A percentile compares a stretch with the other conserved stretches of the same genome.
Conservation (phyloP, 2,329 filamentous ascomycete genomes). For the Colletotrichum brevisporum region DNA sequence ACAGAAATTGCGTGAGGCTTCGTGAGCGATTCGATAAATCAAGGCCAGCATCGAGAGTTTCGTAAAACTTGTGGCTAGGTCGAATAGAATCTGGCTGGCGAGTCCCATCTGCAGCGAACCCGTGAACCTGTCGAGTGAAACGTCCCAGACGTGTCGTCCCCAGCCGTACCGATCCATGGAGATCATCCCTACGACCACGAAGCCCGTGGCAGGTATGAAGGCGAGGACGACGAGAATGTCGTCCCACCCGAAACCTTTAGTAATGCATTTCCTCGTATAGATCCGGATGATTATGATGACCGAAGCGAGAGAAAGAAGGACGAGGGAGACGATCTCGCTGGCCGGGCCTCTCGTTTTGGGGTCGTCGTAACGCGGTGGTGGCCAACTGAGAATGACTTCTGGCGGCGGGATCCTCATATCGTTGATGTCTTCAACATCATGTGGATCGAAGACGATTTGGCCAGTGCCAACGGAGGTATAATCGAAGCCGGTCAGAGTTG, state of each 20-base stretch:
- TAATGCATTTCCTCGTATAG: conserved; percentile 52
- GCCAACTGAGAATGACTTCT: conserved; percentile 48
- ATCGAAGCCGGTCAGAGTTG: neutral
- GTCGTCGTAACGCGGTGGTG: conserved; percentile 49
- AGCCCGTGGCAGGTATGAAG: conserved; percentile 52
- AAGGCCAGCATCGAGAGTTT: conserved; percentile 59
- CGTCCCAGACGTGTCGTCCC: conserved; percentile 53
- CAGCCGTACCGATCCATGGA: conserved; percentile 47
- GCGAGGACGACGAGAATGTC: conserved; percentile 54
- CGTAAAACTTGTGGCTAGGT: conserved; percentile 53
- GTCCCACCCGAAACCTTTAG: conserved; percentile 53
- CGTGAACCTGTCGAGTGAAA: conserved; percentile 43
- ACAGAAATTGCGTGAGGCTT: conserved; percentile 49
- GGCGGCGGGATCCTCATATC: conserved; percentile 43
- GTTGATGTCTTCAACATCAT: conserved; percentile 32
- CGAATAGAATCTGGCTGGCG: conserved; percentile 53
- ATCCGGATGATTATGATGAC: conserved; percentile 51
- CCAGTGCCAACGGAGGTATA: neutral
- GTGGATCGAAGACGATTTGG: neutral
- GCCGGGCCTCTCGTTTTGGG: conserved; percentile 49
- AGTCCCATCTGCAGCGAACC: conserved; percentile 49
- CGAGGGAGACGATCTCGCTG: conserved; percentile 46
- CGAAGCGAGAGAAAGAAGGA: conserved; percentile 48
- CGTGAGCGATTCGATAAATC: conserved; percentile 53
- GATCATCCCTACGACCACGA: conserved; percentile 48